Evolutionary conservation across 805 yeast species (phyloP), one percentile per base, ranked within the genome.

Genomic region (Lipomyces orientalis): DNA sequence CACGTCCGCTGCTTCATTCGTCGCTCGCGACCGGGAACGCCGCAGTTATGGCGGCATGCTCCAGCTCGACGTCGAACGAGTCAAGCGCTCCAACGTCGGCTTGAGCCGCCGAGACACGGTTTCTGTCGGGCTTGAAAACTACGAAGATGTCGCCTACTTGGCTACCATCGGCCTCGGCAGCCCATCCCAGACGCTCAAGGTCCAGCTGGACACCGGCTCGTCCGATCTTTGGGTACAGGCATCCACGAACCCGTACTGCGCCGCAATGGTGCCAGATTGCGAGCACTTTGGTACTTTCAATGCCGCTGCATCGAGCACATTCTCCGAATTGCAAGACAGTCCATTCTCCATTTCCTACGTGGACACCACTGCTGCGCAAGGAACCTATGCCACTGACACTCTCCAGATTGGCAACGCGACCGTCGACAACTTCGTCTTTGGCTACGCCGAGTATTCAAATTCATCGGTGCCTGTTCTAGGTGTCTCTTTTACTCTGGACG

Each of bases 151-250:
- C 10, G 69, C 61, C 60, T 79, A 78, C 71, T 61, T 74, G 39
- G 75, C 79, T 4, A 67, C 71, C 35, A 71, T 81, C 33, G 37
- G 72, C 14, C 59, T 90, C 2, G 95, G 95, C 8, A 84, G 91
- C 0, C 82, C 86, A 2, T 73, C 77, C 2, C 88, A 88, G 72
- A 74, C 79, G 2, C 79, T 89, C 6, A 79, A 79, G 2, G 86
- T 88, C 5, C 77, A 86, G 56, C 77, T 90, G 19, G 95, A 90
- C 75, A 90, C 94, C 2, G 95, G 94, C 1, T 88, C 93, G 0
- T 83, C 90, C 1, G 95, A 90, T 74, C 75, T 89, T 57, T 89
- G 92, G 91, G 85, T 88, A 49, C 60, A 61, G n/a, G 60, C 62
- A 19, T 31, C 67, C 19, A n/a, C 52, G 22, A 61, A 71, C 22